Percentiles rank a stretch among this genome's conserved stretches.
Evolutionary conservation across 495 filamentous ascomycete species (phyloP).

Genomic region (Chaetomidium leptoderma): DNA sequence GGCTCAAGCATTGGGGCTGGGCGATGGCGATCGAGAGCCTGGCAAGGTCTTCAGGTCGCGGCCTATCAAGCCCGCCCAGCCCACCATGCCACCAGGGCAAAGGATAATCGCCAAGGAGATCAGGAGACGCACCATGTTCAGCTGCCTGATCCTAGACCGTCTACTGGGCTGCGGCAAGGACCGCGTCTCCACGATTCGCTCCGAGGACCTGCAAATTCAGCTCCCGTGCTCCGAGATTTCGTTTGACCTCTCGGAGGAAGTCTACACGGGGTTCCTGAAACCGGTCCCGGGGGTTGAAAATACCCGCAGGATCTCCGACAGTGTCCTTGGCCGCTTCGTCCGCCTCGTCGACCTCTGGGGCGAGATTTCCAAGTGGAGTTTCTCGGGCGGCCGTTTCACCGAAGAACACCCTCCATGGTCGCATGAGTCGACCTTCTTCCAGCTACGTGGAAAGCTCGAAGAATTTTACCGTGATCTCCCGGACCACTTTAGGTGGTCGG

Average conservation of each 20-base stretch:
- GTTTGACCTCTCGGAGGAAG: constrained; percentile 67
- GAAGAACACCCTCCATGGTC: constrained; percentile 62
- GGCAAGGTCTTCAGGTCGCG: constrained; percentile 27
- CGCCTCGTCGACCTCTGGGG: constrained; percentile 77
- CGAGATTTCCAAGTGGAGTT: constrained; percentile 70
- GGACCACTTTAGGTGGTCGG: constrained; percentile 63
- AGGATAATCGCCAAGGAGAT: constrained; percentile 69
- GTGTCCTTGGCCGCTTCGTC: constrained; percentile 70
- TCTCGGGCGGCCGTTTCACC: constrained; percentile 62
- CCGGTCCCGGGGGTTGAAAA: constrained; percentile 24
- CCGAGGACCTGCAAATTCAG: constrained; percentile 64
- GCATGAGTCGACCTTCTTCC: constrained; percentile 55
- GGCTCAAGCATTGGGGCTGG: constrained; percentile 67
- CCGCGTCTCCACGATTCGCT: constrained; percentile 62
- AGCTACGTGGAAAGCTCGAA: constrained; percentile 56
- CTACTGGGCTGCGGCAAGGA: constrained; percentile 73
- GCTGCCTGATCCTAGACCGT: constrained; percentile 78
- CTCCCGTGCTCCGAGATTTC: constrained; percentile 63
- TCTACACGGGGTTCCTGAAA: constrained; percentile 49
- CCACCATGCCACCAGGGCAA: constrained; percentile 35
- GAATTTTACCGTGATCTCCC: constrained; percentile 66
- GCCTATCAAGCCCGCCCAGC: constrained; percentile 17
- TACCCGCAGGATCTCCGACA: constrained; percentile 48
- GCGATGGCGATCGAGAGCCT: constrained; percentile 53
- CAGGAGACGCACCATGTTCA: constrained; percentile 78